These are phyloP conservation scores for Endocladia muricata DNA, from an alignment of 31 red algal genomes.

Conservation along the genomic window DNA sequence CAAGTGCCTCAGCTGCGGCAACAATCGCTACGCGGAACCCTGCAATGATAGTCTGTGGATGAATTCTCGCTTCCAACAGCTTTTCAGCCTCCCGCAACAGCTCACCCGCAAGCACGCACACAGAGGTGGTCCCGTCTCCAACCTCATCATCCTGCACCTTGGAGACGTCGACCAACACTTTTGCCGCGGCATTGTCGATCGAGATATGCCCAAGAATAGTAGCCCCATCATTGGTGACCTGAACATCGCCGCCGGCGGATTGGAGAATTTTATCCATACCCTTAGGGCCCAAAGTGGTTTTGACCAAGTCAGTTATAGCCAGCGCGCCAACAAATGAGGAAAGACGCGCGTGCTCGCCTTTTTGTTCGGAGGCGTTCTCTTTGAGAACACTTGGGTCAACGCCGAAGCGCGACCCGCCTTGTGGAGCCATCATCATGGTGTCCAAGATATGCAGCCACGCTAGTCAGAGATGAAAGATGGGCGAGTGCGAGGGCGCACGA, in stretches of 20 bases:
- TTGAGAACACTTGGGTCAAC: constrained; percentile 75
- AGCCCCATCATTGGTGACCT: constrained; percentile 95
- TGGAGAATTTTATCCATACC: constrained; percentile 99
- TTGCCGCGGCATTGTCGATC: constrained; percentile 95
- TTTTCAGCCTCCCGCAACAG: constrained; percentile 93
- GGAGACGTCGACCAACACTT: constrained; percentile 92
- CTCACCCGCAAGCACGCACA: constrained; percentile 95
- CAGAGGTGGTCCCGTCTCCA: constrained; percentile 95
- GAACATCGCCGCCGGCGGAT: constrained; percentile 82
- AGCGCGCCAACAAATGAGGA: constrained; percentile 90
- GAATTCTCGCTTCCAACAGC: constrained; percentile 85
- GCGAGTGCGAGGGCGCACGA: too few relatives aligned
- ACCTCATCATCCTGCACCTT: constrained; percentile 97
- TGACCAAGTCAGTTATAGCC: constrained; percentile 91
- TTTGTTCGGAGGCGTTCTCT: constrained; percentile 85
- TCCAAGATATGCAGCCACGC: background rate
- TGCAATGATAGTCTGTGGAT: constrained; percentile 84
- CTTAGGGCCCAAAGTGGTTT: constrained; percentile 84
- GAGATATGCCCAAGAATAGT: constrained; percentile 80
- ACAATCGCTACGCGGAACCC: constrained; percentile 80
- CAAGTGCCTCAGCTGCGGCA: constrained; percentile 71
- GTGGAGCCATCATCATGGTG: constrained; percentile 59
- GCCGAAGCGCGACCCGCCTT: constrained; percentile 47
- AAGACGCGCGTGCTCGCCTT: constrained; percentile 88
- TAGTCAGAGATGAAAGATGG: too few relatives aligned